These are phyloP conservation scores for Hypoxylon rickii DNA, from an alignment of 495 filamentous ascomycete species.

Conservation along the genomic window DNA sequence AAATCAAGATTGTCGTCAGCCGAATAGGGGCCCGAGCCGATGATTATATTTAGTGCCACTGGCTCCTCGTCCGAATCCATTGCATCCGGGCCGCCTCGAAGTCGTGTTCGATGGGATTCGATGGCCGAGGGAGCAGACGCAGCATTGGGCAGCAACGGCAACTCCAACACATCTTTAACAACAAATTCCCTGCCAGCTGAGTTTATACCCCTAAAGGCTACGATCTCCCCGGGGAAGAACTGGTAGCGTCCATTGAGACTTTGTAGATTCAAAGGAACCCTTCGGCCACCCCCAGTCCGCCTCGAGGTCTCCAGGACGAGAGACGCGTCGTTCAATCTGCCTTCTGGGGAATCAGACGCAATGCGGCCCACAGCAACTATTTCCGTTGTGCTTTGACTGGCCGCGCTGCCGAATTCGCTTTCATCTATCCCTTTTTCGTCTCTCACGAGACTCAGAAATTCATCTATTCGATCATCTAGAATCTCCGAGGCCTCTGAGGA, in stretches of 20 bases:
- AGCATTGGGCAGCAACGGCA: slow-evolving; percentile 72
- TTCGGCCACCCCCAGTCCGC: slow-evolving; percentile 77
- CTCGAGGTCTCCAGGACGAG: slow-evolving; percentile 86
- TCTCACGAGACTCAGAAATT: slow-evolving; percentile 73
- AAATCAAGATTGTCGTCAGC: slow-evolving; percentile 89
- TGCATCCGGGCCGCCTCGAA: slow-evolving; percentile 63
- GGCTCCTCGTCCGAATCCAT: slow-evolving; percentile 59
- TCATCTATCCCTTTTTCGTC: slow-evolving; percentile 76
- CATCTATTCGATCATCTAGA: slow-evolving; percentile 92
- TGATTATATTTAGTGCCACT: slow-evolving; percentile 71
- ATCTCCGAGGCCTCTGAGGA: slow-evolving; percentile 89
- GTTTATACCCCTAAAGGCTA: slow-evolving; percentile 84
- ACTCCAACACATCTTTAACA: slow-evolving; percentile 72
- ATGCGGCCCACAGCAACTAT: slow-evolving; percentile 91
- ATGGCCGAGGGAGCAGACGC: slow-evolving; percentile 65
- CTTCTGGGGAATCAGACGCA: slow-evolving; percentile 80
- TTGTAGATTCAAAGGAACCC: slow-evolving; percentile 79
- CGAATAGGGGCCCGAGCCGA: slow-evolving; percentile 88
- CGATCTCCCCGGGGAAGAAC: slow-evolving; percentile 95
- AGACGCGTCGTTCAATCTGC: slow-evolving; percentile 80
- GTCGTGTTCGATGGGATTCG: slow-evolving; percentile 65
- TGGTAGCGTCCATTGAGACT: slow-evolving; percentile 66
- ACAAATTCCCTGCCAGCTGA: slow-evolving; percentile 82
- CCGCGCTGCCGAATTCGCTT: slow-evolving; percentile 83
- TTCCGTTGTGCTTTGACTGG: slow-evolving; percentile 79